Conservation (phyloP, 352 stramenopile genomes). For the Hyaloperonospora arabidopsidis region DNA sequence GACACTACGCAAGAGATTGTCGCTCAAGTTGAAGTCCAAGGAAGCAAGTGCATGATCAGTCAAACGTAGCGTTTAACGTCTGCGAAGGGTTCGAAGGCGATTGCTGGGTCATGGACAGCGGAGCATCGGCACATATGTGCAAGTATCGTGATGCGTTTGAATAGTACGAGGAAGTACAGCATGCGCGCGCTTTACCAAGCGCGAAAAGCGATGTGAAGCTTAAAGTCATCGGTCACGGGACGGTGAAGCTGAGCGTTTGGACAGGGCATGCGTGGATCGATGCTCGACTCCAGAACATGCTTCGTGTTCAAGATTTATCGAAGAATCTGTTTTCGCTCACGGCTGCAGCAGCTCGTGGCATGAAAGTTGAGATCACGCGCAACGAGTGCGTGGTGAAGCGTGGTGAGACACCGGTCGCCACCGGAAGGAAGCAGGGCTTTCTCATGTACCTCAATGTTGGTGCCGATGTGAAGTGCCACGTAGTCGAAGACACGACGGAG, state of each 20-base stretch:
- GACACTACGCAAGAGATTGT: too few relatives aligned
- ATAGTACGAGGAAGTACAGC: neutral
- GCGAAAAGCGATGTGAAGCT: neutral
- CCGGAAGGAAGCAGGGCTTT: neutral
- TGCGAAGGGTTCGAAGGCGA: neutral
- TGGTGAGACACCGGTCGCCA: neutral
- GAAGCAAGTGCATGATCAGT: neutral
- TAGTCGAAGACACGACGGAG: neutral
- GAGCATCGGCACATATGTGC: conserved; percentile 1
- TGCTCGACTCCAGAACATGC: neutral
- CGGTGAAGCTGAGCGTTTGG: neutral
- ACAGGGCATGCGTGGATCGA: neutral
- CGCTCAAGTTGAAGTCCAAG: too few relatives aligned
- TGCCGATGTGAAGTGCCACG: neutral
- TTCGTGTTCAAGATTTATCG: neutral
- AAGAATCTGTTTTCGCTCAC: conserved; percentile 3
- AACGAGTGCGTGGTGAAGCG: conserved; percentile 2
- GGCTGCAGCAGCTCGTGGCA: neutral
- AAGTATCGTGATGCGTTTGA: neutral
- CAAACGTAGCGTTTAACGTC: too few relatives aligned
- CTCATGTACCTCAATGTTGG: neutral
- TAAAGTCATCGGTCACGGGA: neutral
- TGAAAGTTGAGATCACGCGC: neutral
- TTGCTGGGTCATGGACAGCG: conserved; percentile 1
- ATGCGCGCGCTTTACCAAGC: neutral